phyloP scores from a whole-genome alignment of 2,329 filamentous ascomycete genomes.

The Ambrosiella cleistominuta region DNA sequence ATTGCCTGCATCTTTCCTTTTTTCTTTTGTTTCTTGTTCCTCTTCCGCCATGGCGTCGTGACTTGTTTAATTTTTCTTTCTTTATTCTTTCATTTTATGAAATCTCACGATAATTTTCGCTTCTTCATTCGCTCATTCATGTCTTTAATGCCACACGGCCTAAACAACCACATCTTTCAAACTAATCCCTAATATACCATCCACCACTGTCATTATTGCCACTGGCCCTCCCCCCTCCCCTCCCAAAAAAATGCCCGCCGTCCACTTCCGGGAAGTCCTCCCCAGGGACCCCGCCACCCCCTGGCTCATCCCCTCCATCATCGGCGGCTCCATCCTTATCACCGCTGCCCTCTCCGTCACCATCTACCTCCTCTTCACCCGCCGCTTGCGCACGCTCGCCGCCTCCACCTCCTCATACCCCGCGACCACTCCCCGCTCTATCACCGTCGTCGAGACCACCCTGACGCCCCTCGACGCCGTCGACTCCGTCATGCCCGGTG shows the following conservation, averaged over 20 bases:
- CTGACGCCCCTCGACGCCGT: conserved; percentile 1
- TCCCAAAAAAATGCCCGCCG: conserved; percentile 3
- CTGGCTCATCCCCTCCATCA: conserved; percentile 28
- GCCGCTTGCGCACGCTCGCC: conserved; percentile 15
- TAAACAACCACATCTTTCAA: too few species aligned
- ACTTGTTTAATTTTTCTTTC: too few species aligned
- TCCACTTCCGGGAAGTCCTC: conserved; percentile 6
- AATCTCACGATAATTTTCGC: too few species aligned
- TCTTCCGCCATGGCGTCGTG: too few species aligned
- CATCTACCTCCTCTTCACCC: conserved; percentile 24
- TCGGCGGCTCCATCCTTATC: conserved; percentile 30
- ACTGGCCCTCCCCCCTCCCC: not conserved
- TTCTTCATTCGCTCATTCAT: too few species aligned
- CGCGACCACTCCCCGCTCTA: not conserved
- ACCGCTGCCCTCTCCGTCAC: conserved; percentile 27
- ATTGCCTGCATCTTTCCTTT: too few species aligned
- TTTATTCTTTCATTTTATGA: too few species aligned
- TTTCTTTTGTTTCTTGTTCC: too few species aligned
- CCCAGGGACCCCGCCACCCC: conserved; percentile 15
- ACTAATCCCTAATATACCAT: not conserved
- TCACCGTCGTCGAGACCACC: not conserved
- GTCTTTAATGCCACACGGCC: too few species aligned
- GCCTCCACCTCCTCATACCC: not conserved
- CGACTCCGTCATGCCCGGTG: not conserved
- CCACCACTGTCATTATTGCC: not conserved